phyloP scores from a whole-genome alignment of 2,329 filamentous ascomycete genomes.

The Penicillium corylophilum region DNA sequence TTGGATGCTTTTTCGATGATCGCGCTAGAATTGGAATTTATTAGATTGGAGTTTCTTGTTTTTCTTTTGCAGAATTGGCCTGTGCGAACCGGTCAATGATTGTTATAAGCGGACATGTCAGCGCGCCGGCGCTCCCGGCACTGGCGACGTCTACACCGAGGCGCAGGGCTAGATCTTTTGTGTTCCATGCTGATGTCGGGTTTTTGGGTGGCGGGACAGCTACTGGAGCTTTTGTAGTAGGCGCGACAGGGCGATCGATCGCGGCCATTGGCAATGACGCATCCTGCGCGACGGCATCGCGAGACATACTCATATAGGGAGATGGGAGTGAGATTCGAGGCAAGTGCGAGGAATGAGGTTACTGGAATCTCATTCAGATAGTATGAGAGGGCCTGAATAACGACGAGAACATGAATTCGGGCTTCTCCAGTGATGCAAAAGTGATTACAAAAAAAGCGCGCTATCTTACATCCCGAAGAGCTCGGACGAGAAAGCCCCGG shows the following conservation, averaged over 20 bases:
- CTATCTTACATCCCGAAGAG: conserved; percentile 5
- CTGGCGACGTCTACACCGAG: conserved; percentile 67
- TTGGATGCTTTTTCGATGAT: conserved; percentile 53
- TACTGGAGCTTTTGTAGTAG: neutral
- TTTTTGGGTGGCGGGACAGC: neutral
- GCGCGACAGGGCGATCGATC: conserved; percentile 18
- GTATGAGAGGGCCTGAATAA: neutral
- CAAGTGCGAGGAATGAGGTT: conserved; percentile 1
- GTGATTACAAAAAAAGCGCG: conserved; percentile 20
- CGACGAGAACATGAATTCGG: neutral
- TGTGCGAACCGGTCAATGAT: conserved; percentile 75
- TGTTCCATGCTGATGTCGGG: conserved; percentile 63
- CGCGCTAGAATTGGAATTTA: conserved; percentile 31
- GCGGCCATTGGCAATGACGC: conserved; percentile 24
- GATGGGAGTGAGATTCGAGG: neutral
- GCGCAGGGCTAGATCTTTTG: conserved; percentile 66
- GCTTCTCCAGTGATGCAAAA: conserved; percentile 11
- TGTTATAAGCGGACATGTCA: conserved; percentile 81
- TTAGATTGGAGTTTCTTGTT: neutral
- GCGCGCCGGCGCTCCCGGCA: conserved; percentile 67
- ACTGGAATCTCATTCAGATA: conserved; percentile 1
- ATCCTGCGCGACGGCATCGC: conserved; percentile 29
- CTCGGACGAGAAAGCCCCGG: conserved; percentile 29
- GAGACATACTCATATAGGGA: conserved; percentile 26
- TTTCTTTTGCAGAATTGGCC: too few relatives aligned